Base-by-base conservation (phyloP, 805 yeast species). In the Ogataea siamensis region DNA sequence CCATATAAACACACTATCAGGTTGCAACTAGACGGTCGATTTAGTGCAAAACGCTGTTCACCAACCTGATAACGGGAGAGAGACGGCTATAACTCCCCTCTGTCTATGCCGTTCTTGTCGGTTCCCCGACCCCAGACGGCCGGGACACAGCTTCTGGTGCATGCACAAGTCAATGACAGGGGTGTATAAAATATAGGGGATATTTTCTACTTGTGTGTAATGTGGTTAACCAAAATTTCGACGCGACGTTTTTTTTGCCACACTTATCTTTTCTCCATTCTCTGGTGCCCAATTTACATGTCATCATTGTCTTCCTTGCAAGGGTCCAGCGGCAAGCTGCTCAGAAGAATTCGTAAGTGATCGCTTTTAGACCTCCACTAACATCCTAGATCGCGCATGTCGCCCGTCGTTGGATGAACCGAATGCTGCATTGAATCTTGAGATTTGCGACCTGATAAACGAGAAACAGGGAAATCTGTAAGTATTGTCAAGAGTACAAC, bases 401-500 rank as follows among this genome's bases (percentile, higher is more conserved):
- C 76, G 93, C 50, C 83, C 93, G 25, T 71, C 91, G 1, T 68
- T 86, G 32, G 68, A 64, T 35, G 96, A 91, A 64, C 98, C 99
- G 5, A 91, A 93, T 56, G 71, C 89, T 42, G 86, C 87, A 3
- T 66, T 88, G 45, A 93, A 91, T 58, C 66, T 93, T 50, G 97
- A 91, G 58, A 89, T 93, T 43, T 91, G 97, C 45, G 99, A 93
- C 62, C 74, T 83, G 53, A 80, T 93, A 61, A 93, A 93, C 58
- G 89, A 84, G 39, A 91, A 91, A 56, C 95, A 89, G 66, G 98
- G 95, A 17, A 74, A 77, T 12, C 70, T 86, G 49, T 49, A 40
- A 40, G 50, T 45, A 34, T 23, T 2, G 5, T 13, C 7, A 5
- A 8, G 46, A 39, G 12, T 53, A 50, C 13, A 14, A 23, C 45